These are phyloP conservation scores for Fusarium devonianum DNA, from an alignment of 2,329 filamentous ascomycete species.

Conservation along the genomic window DNA sequence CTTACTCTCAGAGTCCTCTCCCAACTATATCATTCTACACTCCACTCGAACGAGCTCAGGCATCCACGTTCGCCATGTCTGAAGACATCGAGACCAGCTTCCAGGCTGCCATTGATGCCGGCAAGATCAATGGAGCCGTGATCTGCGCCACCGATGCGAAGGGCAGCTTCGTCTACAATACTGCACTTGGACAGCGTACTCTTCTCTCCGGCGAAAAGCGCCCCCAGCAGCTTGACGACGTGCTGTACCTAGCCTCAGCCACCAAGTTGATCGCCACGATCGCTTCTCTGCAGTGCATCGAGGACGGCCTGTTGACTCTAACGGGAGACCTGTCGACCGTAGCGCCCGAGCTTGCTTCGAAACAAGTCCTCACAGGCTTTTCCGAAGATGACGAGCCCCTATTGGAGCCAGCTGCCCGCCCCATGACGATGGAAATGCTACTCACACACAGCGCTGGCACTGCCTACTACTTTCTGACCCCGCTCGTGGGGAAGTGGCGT, in stretches of 20 bases:
- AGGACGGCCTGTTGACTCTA: slow-evolving; percentile 56
- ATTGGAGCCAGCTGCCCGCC: slow-evolving; percentile 42
- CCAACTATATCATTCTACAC: no score
- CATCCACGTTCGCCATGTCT: slow-evolving; percentile 29
- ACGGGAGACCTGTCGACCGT: slow-evolving; percentile 54
- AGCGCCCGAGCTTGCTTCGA: slow-evolving; percentile 56
- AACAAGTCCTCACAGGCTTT: slow-evolving; percentile 58
- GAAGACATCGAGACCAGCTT: slow-evolving; percentile 48
- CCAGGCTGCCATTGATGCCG: slow-evolving; percentile 51
- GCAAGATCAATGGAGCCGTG: slow-evolving; percentile 54
- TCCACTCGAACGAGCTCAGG: neutral
- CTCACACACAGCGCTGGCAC: slow-evolving; percentile 60
- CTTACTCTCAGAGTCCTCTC: no score
- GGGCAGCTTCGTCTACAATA: slow-evolving; percentile 51
- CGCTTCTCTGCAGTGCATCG: slow-evolving; percentile 62
- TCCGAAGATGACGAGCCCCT: slow-evolving; percentile 50
- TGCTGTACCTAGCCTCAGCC: slow-evolving; percentile 48
- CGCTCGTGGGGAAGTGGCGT: slow-evolving; percentile 47
- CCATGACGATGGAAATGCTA: slow-evolving; percentile 59
- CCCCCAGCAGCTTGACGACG: slow-evolving; percentile 48
- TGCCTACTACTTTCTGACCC: slow-evolving; percentile 53
- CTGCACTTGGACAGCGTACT: slow-evolving; percentile 50
- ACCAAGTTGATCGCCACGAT: slow-evolving; percentile 59
- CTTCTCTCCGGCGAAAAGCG: slow-evolving; percentile 50
- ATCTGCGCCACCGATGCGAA: slow-evolving; percentile 50